phyloP scores from a whole-genome alignment of 179 eudicot species.

The Sideroxylon spinosum region DNA sequence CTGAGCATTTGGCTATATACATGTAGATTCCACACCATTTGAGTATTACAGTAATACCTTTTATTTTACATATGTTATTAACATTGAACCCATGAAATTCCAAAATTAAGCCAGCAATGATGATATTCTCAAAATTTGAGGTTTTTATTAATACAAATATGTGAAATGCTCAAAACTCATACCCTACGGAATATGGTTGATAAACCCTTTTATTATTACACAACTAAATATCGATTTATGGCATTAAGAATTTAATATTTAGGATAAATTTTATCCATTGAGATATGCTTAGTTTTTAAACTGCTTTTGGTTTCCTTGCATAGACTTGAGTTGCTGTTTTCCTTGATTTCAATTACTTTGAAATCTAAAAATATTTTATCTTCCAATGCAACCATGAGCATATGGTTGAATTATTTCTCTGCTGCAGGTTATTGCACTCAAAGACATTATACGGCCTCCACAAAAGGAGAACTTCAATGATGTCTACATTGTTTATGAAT shows the following conservation, averaged over 20 bases:
- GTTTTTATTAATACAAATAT: too few relatives aligned
- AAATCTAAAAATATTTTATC: not conserved
- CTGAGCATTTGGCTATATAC: too few relatives aligned
- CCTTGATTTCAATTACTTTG: not conserved
- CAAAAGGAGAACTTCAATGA: slow-evolving; percentile 46
- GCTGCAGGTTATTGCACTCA: slow-evolving; percentile 39
- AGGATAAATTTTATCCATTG: not conserved
- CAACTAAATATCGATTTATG: too few relatives aligned
- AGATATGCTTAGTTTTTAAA: not conserved
- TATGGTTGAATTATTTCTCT: not conserved
- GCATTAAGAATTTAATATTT: not conserved
- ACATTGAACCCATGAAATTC: too few relatives aligned
- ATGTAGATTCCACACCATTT: too few relatives aligned
- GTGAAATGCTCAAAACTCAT: too few relatives aligned
- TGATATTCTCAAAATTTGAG: too few relatives aligned
- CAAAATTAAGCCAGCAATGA: too few relatives aligned
- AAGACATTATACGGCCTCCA: slow-evolving; percentile 49
- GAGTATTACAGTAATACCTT: too few relatives aligned
- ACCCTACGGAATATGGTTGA: too few relatives aligned
- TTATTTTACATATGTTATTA: too few relatives aligned
- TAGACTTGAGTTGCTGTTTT: not conserved
- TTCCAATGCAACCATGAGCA: not conserved
- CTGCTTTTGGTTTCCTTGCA: not conserved
- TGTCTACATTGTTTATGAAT: slow-evolving; percentile 48
- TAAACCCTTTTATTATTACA: too few relatives aligned